Evolutionary conservation across 2,329 filamentous ascomycete genomes (phyloP), one percentile per base, ranked within the genome.

Genomic region (Colletotrichum aenigma): DNA sequence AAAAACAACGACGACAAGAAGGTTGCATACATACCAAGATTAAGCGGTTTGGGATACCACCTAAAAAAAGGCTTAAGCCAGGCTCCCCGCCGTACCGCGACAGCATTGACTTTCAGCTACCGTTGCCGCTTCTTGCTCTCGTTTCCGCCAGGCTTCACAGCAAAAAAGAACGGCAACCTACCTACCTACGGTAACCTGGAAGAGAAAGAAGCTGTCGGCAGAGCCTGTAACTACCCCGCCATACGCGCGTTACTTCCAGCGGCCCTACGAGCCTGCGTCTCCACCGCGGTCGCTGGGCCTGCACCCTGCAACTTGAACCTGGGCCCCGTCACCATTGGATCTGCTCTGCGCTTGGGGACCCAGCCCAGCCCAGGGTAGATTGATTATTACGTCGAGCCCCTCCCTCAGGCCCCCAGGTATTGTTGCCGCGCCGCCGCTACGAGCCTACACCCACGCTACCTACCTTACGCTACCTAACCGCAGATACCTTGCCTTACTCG

Each of bases 341-440:
- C 68, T 75, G 72, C 67, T 70, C 43, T 28, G 61, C 60, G 62
- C 67, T 24, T 65, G 69, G 71, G 60, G 61, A 28, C 71, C 71
- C 67, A 66, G 52, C 55, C 36, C 64, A 67, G 64, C 66, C 70
- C 38, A 70, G 58, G 67, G 64, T 75, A 75, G 58, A 73, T 69
- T 73, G 64, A 75, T 75, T 75, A 75, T 75, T 73, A 75, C 73
- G 73, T 75, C 70, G 69, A 48, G 68, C 52, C 60, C 60, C 26
- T 66, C 58, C 43, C 43, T 13, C 43, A 52, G n/a, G 43, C 43
- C n/a, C 43, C 64, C 73, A 68, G 73, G 70, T 72, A 18, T 61
- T 61, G 30, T 36, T 67, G 65, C 65, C 28, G 43, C 65, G 43
- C 48, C 38, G 38, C 62, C 43, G 48, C 65, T 66, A 55, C 26